These are phyloP conservation scores for Chernovozyma aurita DNA, from an alignment of 1,139 yeast species.

Conservation along the genomic window DNA sequence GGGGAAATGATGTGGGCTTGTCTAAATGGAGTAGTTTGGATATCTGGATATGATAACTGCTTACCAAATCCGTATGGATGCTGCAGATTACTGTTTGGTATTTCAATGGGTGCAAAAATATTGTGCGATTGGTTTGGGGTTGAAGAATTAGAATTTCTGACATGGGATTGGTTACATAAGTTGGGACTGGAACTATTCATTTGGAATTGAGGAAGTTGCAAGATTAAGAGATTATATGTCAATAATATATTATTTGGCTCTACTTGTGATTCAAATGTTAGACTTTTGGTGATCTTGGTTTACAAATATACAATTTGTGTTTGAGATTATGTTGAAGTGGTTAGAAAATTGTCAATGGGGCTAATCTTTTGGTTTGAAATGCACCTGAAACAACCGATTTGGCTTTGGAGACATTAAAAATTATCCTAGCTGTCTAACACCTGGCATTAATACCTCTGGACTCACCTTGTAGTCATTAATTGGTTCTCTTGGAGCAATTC, in stretches of 20 bases:
- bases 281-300: not conserved
- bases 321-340: too few species aligned
- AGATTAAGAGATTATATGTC: too few species aligned
- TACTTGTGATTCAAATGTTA: too few species aligned
- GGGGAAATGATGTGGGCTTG: slow-evolving; percentile 13
- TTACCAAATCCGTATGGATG: not conserved
- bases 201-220: not conserved
- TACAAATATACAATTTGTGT: not conserved
- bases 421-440: too few species aligned
- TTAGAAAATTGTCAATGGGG: too few species aligned
- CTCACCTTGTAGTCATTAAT: too few species aligned
- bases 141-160: not conserved
- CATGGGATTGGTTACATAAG: not conserved
- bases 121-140: slow-evolving; percentile 1
- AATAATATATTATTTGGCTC: too few species aligned
- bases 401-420: too few species aligned
- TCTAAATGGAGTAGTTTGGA: slow-evolving; percentile 2
- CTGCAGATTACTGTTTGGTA: not conserved
- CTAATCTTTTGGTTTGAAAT: too few species aligned
- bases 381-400: too few species aligned
- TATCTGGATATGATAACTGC: slow-evolving; percentile 1
- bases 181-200: slow-evolving; percentile 4
- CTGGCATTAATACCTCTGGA: too few species aligned
- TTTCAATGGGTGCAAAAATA: not conserved
- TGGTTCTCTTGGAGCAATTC: too few species aligned